Base-by-base conservation (phyloP, 441 rosid species). In the Iberis amara region DNA sequence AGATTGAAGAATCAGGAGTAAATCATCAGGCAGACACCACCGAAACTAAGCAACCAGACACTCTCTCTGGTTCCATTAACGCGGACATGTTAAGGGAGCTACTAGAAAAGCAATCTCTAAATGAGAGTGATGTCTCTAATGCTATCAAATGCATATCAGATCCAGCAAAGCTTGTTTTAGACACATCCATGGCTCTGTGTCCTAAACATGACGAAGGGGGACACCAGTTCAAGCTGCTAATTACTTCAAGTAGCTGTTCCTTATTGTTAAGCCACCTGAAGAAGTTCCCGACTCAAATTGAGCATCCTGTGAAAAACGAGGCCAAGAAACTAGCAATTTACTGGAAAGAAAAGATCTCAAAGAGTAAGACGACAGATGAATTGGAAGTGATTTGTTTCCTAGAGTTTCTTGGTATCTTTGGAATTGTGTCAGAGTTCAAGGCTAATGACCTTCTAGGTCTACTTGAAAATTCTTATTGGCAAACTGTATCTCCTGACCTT, bases 311-410 rank as follows among this genome's bases (percentile, higher is more conserved):
- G 40, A 55, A 15, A 42, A 46, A 24, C n/a, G 52, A 55, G 7
- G 62, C 62, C n/a, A 64, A 56, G 39, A 64, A 56, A 28, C 68
- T 56, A 15, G 68, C 52, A 7, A 7, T 27, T 48, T 39, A 56
- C 36, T 64, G 62, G 68, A 64, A 64, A 56, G 46, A 49, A 5
- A 49, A 41, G 62, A 7, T 64, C 27, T 35, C 42, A 36, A 27
- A 48, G 57, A 56, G 57, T n/a, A 64, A 49, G 55, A 33, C 15
- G 1, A n/a, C n/a, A n/a, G 68, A 62, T 56, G 24, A 64, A 11
- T 7, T 64, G 11, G 68, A 64, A 56, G 62, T 56, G 40, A 18
- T 64, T 33, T 64, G 62, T 26, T 64, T 64, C 58, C 57, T 56
- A 11, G 8, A 49, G 36, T 64, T 64, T 49, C 36, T 56, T 0